Evolutionary conservation across 2,329 filamentous ascomycete genomes (phyloP), one percentile per base, ranked within the genome.

Genomic region (Lasiodiplodia citricola): DNA sequence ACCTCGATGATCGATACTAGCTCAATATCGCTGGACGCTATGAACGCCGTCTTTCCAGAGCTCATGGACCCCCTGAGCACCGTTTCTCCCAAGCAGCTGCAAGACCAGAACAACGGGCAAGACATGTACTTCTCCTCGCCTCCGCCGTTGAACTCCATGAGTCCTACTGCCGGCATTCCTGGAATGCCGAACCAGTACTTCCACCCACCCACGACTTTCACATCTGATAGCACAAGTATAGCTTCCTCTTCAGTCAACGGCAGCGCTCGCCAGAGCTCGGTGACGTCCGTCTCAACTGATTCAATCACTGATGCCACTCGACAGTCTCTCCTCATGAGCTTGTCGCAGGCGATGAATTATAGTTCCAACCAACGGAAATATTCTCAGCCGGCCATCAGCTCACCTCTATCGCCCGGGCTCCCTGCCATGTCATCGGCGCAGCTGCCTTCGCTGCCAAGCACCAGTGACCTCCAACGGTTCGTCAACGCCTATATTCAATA

Each of bases 401-500:
- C 84, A 77, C 85, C 86, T 31, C 73, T 86, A 25, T 86, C 84
- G 23, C 66, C 66, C 14, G 58, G 58, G 14, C 57, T 64, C 35
- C 77, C 76, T 47, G 74, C 73, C 11, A 70, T 69, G 69, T 71
- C 71, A 44, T 79, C 81, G 74, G 76, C 75, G 70, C 82, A 85
- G 74, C 84, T 82, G 75, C 87, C 83, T 73, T 86, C 83, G 72
- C 86, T 97, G 69, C 94, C 95, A 66, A 93, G 87, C 81, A 95
- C 93, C 41, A 86, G 88, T 76, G 93, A 97, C 77, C 88, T 98
- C 71, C 94, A 96, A 79, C 91, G 93, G 78, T 97, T 94, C 80
- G 92, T 97, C 71, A 90, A 90, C 72, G 91, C 94, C 70, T 98
- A 97, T 81, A 89, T 98, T 75, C 90, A 90, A 72, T 97, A 93